These are phyloP conservation scores for Sinapis alba DNA, from an alignment of 441 rosid species.

Conservation along the genomic window DNA sequence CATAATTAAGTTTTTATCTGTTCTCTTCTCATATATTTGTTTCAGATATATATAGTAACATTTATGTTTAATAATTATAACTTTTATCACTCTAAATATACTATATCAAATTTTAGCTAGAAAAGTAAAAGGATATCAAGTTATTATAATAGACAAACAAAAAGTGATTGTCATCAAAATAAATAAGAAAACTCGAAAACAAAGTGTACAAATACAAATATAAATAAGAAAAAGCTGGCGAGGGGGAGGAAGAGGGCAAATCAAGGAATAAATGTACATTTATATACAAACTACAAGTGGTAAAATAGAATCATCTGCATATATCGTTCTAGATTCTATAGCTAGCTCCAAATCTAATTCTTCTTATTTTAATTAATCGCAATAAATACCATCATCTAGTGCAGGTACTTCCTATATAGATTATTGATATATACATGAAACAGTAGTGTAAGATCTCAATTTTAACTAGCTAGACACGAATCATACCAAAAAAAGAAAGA, in stretches of 20 bases:
- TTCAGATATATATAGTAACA: neutral
- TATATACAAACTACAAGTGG: slow-evolving; percentile 31
- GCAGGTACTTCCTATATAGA: neutral
- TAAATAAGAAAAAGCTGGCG: slow-evolving; percentile 14
- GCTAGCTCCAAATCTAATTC: slow-evolving; percentile 23
- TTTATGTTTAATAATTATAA: no score
- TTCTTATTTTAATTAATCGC: slow-evolving; percentile 4
- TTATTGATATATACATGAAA: neutral
- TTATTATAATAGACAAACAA: neutral
- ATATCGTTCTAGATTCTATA: slow-evolving; percentile 32
- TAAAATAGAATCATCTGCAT: slow-evolving; percentile 19
- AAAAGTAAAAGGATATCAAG: neutral
- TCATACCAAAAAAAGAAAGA: neutral
- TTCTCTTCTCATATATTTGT: neutral
- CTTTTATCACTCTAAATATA: neutral
- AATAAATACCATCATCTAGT: neutral
- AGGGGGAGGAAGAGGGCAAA: slow-evolving; percentile 11
- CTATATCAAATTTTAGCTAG: neutral
- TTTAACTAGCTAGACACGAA: neutral
- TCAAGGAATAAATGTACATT: slow-evolving; percentile 35
- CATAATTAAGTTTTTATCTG: neutral
- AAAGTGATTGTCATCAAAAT: neutral
- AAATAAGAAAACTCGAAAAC: neutral
- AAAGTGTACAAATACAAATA: slow-evolving; percentile 8
- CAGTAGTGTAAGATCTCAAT: neutral